phyloP scores from a whole-genome alignment of 2,329 filamentous ascomycete species.

The Ascochyta rabiei region DNA sequence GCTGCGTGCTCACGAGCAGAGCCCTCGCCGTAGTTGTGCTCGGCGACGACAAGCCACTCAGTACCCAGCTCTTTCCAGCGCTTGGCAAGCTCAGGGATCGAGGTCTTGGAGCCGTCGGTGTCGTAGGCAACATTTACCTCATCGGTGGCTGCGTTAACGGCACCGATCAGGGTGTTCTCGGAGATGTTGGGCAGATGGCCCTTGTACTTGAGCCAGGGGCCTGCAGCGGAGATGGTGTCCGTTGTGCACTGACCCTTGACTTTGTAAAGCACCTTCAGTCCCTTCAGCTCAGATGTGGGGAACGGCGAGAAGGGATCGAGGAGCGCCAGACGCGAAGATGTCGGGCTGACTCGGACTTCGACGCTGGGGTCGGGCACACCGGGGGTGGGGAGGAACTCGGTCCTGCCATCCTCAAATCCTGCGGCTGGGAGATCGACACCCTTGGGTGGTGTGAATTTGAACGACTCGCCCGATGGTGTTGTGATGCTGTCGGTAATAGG shows the following conservation, averaged over 20 bases:
- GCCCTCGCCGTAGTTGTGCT: constrained; percentile 97
- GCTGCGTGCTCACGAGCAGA: constrained; percentile 89
- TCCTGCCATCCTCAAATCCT: constrained; percentile 82
- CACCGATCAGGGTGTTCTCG: constrained; percentile 95
- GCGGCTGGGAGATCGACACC: constrained; percentile 66
- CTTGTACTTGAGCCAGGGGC: constrained; percentile 99
- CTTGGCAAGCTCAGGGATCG: constrained; percentile 86
- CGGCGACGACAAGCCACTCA: constrained; percentile 92
- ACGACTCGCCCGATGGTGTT: constrained; percentile 78
- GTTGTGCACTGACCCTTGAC: constrained; percentile 98
- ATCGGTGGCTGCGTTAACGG: constrained; percentile 87
- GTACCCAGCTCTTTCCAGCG: constrained; percentile 77
- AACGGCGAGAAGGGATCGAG: constrained; percentile 91
- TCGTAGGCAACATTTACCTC: constrained; percentile 95
- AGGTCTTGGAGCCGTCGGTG: constrained; percentile 72
- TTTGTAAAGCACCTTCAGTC: constrained; percentile 89
- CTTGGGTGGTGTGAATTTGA: constrained; percentile 80
- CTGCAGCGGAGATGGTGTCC: constrained; percentile 96
- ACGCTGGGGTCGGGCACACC: constrained; percentile 73
- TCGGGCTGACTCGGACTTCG: constrained; percentile 78
- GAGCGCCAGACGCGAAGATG: constrained; percentile 87
- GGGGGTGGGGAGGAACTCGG: constrained; percentile 73
- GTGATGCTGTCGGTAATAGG: constrained; percentile 85
- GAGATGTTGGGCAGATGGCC: constrained; percentile 97
- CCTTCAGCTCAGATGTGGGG: constrained; percentile 73